Base-by-base conservation (phyloP, 2,329 filamentous ascomycete genomes). In the Microsporum canis region DNA sequence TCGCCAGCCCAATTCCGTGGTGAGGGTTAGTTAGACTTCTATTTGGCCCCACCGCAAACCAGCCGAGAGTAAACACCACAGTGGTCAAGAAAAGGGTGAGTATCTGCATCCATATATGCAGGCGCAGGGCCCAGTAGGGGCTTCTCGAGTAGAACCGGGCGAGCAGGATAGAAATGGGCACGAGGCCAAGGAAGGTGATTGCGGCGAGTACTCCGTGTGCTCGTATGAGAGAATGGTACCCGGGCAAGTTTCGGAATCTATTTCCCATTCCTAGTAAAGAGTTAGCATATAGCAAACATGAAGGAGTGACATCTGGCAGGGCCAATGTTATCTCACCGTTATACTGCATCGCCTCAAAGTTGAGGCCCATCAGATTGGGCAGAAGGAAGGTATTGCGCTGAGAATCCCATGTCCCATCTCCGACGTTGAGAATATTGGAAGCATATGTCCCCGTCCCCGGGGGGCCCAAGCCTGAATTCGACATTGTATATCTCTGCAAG, bases 331-430 rank as follows among this genome's bases (percentile, higher is more conserved):
- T 23, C 75, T 65, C 68, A 84, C 82, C 84, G 76, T 87, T 87
- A 72, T 86, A 85, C 71, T 78, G 80, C 79, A 84, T 87, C 3
- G 84, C 86, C 57, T 79, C 83, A 70, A 86, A 84, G 68, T 87
- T 86, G 41, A 85, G 68, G 17, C 84, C 84, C 71, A 84, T 79
- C 60, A 87, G 70, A 67, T 86, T 86, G 51, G 84, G 84, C 60
- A 87, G 71, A 65, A 87, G 76, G 68, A 87, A 87, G 8, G 79
- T 83, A 67, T 87, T 83, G 64, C 82, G 77, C 64, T 77, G 73
- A 36, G 77, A 78, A 65, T 86, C 82, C 84, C 84, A 87, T 65
- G 84, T 87, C 45, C 84, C 84, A 73, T 87, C 84, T 57, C 84
- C 84, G 57, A 87, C 84, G 68, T 81, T 78, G 73, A 87, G 76